phyloP scores from a whole-genome alignment of 805 yeast species.

The Jamesozyma gamospora region DNA sequence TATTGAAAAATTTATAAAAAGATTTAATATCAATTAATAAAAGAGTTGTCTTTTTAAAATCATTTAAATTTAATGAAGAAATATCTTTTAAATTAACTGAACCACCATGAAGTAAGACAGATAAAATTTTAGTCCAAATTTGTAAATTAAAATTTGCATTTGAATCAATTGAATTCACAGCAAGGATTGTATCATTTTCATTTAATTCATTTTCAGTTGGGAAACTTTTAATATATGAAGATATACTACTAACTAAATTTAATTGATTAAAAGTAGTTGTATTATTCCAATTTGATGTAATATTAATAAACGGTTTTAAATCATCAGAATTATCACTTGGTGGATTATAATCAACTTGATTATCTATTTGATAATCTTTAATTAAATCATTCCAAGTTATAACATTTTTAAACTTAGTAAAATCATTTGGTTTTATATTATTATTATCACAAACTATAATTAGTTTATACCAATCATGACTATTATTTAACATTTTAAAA shows the following conservation, averaged over 20 bases:
- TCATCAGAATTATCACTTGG: slow-evolving; percentile 29
- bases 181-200: slow-evolving; percentile 23
- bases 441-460: slow-evolving; percentile 27
- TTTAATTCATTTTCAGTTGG: slow-evolving; percentile 32
- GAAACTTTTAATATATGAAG: slow-evolving; percentile 35
- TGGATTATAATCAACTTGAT: slow-evolving; percentile 23
- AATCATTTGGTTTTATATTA: not conserved
- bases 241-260: slow-evolving; percentile 43
- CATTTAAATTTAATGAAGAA: not conserved
- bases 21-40: not conserved
- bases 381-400: slow-evolving; percentile 21
- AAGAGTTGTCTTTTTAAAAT: slow-evolving; percentile 1
- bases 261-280: slow-evolving; percentile 38
- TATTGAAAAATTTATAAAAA: not conserved
- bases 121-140: slow-evolving; percentile 34
- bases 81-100: slow-evolving; percentile 9
- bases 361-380: slow-evolving; percentile 7
- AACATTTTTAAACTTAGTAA: slow-evolving; percentile 6
- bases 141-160: slow-evolving; percentile 26
- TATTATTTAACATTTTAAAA: slow-evolving; percentile 14
- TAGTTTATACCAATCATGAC: slow-evolving; percentile 24
- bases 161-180: slow-evolving; percentile 13
- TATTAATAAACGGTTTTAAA: slow-evolving; percentile 27
- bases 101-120: slow-evolving; percentile 30
- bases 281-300: slow-evolving; percentile 14